Evolutionary conservation across 1,284 basidiomycete genomes (phyloP), one percentile per base, ranked within the genome.

Genomic region (Tremellales sp.): DNA sequence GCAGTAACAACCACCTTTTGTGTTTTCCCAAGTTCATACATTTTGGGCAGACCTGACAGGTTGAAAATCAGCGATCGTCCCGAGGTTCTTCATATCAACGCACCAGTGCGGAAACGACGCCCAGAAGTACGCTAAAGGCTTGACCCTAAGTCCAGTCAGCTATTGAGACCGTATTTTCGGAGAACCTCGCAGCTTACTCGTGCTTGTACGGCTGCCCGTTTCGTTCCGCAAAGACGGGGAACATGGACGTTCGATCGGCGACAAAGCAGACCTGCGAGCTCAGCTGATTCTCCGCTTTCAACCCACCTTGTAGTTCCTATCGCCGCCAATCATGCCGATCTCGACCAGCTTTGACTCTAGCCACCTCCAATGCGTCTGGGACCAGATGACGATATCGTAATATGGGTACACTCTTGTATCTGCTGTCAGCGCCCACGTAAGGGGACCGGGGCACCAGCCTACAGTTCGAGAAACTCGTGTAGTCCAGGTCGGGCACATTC

Each of bases 301-400:
- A 65, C 72, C 24, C 50, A 85, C 84, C 75, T 87, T 80, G 69
- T 91, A 91, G 56, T 78, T 79, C 42, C 76, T 75, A 10, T 58
- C 52, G 37, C 79, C 79, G 0, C 87, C 87, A 16, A 94, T 74
- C 82, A 93, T 87, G 21, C 81, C 86, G 21, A 94, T 78, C 68
- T 94, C 90, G 14, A 87, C 81, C 4, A 95, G 77, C 72, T 94
- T 95, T 26, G 83, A 82, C 70, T 95, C 91, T 24, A 94, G 77
- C 89, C 89, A 94, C 40, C 88, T 77, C 89, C 89, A 92, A 53
- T 81, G 84, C 1, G 89, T 93, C 70, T 74, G 73, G 27, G 64
- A 85, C 87, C 87, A 90, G 47, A 90, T 83, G 57, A 84, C 86
- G 51, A 91, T 86, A 59, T 92, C 87, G 66, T 91, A 91, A 64